Percentiles rank a stretch among this genome's conserved stretches.
Evolutionary conservation across 345 rosid genomes (phyloP).

Genomic region (Populus nigra): DNA sequence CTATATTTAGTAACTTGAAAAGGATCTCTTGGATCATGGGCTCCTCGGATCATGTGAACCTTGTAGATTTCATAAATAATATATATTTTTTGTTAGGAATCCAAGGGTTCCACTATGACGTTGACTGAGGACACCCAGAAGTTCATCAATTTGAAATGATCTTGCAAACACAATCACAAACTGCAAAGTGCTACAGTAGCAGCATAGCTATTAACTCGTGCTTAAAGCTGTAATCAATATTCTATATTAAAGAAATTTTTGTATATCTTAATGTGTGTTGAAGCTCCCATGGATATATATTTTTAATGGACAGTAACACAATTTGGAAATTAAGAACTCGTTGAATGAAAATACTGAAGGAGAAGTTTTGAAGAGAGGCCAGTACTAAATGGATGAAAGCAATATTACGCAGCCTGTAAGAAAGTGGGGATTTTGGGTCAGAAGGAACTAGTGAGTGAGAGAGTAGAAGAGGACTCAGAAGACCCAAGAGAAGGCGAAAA

Average conservation of each 20-base stretch:
- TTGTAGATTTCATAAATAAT: neutral
- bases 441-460: neutral
- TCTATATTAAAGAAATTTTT: neutral
- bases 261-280: neutral
- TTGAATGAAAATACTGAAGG: neutral
- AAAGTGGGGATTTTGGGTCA: neutral
- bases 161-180: neutral
- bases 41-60: constrained; percentile 45
- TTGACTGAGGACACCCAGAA: neutral
- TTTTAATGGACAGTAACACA: neutral
- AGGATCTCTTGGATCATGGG: constrained; percentile 42
- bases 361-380: neutral
- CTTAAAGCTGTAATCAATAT: neutral
- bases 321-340: neutral
- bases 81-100: neutral
- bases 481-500: neutral
- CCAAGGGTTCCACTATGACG: neutral
- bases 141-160: neutral
- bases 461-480: neutral
- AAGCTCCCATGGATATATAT: neutral
- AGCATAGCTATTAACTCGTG: neutral
- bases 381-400: neutral
- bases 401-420: neutral
- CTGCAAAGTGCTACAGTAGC: neutral
- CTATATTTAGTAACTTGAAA: neutral